A percentile compares a stretch with the other conserved stretches of the same genome.
Evolutionary conservation across 495 filamentous ascomycete genomes (phyloP).

Genomic region (Lentithecium fluviatile): DNA sequence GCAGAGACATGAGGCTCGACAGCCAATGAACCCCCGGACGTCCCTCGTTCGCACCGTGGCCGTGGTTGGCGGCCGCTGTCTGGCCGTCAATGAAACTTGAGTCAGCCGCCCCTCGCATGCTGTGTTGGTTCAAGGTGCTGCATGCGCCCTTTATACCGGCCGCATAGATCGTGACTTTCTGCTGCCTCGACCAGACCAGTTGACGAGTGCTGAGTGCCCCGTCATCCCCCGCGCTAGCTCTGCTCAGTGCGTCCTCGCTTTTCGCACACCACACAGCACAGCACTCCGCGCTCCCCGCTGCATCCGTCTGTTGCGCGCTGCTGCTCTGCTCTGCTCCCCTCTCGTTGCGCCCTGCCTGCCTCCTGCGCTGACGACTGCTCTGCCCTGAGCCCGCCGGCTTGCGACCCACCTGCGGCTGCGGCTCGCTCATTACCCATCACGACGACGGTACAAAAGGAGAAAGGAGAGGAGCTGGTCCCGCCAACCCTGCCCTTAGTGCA

Average conservation of each 20-base stretch:
- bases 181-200: too few relatives aligned
- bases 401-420: conserved; percentile 9
- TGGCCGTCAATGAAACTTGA: conserved; percentile 4
- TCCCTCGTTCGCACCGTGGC: background rate
- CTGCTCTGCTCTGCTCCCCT: background rate
- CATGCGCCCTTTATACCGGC: too few relatives aligned
- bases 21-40: conserved; percentile 13
- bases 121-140: background rate
- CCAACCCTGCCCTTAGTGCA: conserved; percentile 16
- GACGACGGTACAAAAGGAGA: conserved; percentile 20
- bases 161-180: too few relatives aligned
- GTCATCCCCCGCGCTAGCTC: too few relatives aligned
- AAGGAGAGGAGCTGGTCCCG: conserved; percentile 26
- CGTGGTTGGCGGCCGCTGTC: background rate
- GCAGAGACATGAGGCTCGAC: conserved; percentile 7
- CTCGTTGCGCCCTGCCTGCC: background rate
- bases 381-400: conserved; percentile 1
- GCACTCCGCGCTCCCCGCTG: background rate
- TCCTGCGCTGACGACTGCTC: conserved; percentile 1
- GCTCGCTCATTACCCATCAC: conserved; percentile 14
- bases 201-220: too few relatives aligned
- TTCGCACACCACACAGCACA: too few relatives aligned
- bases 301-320: too few relatives aligned
- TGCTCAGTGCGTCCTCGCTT: too few relatives aligned
- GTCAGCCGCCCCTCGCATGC: conserved; percentile 14